phyloP scores from a whole-genome alignment of 345 rosid species.

The Populus simonii region DNA sequence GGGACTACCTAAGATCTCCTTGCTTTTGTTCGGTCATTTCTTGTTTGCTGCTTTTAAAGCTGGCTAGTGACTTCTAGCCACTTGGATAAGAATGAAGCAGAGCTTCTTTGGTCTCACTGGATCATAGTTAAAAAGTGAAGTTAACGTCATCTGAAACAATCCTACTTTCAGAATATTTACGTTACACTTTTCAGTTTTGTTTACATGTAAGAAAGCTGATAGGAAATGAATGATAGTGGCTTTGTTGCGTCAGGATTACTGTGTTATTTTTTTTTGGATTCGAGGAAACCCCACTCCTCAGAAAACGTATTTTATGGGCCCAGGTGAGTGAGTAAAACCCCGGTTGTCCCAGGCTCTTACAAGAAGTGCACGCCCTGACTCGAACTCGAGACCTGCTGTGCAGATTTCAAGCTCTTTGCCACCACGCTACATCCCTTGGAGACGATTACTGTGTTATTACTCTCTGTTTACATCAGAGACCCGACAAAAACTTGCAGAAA shows the following conservation, averaged over 20 bases:
- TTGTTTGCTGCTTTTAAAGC: conserved; percentile 13
- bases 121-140: neutral
- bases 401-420: too few relatives aligned
- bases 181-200: neutral
- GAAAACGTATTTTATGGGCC: too few relatives aligned
- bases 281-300: too few relatives aligned
- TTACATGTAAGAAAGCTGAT: neutral
- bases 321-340: too few relatives aligned
- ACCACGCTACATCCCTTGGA: too few relatives aligned
- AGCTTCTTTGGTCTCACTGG: neutral
- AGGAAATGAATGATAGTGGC: neutral
- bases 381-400: too few relatives aligned
- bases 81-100: neutral
- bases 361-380: too few relatives aligned
- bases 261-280: neutral
- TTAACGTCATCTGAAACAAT: neutral
- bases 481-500: neutral
- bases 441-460: neutral
- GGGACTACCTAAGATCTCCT: conserved; percentile 15
- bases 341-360: too few relatives aligned
- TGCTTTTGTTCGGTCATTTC: conserved; percentile 19
- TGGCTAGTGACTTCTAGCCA: neutral
- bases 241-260: neutral
- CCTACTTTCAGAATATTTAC: neutral
- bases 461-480: neutral